phyloP scores from a whole-genome alignment of 148 eudicot genomes.

The Euryodendron excelsum region DNA sequence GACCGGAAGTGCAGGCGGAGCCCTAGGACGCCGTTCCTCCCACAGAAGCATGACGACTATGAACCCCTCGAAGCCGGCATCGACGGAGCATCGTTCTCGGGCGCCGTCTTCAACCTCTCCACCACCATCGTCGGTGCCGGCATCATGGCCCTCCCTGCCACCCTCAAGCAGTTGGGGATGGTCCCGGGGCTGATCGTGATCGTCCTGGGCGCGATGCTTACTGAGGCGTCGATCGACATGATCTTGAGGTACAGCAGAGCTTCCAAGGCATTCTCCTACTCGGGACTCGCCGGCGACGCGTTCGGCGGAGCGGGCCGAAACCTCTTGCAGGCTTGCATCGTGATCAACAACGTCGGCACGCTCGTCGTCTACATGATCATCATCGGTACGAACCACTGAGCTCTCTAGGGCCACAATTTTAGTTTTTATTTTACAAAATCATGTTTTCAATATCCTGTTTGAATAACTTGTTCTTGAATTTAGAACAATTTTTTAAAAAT shows the following conservation, averaged over 20 bases:
- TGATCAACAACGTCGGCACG: constrained; percentile 57
- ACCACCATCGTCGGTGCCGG: constrained; percentile 87
- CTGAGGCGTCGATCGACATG: constrained; percentile 59
- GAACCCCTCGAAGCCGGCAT: constrained; percentile 16
- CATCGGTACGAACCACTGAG: constrained; percentile 40
- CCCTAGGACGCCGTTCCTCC: constrained; percentile 40
- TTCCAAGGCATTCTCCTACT: constrained; percentile 47
- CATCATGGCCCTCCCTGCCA: constrained; percentile 85
- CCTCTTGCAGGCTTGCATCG: constrained; percentile 46
- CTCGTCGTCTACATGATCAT: constrained; percentile 79
- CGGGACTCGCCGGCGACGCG: constrained; percentile 56
- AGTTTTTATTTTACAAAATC: neutral
- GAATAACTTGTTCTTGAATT: too few species aligned
- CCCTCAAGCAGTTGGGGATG: constrained; percentile 60
- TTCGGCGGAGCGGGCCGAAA: constrained; percentile 53
- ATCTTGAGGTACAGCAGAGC: constrained; percentile 53
- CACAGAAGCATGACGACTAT: constrained; percentile 28
- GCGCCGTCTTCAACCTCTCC: constrained; percentile 79
- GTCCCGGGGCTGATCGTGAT: constrained; percentile 55
- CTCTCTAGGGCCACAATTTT: neutral
- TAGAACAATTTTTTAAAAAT: neutral
- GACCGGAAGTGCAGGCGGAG: constrained; percentile 47
- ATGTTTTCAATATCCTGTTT: too few species aligned
- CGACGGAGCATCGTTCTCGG: constrained; percentile 60
- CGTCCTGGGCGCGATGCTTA: constrained; percentile 43